A percentile compares a stretch with the other conserved stretches of the same genome.
phyloP scores from a whole-genome alignment of 176 grass and related monocot genomes.

The Calamus simplicifolius region DNA sequence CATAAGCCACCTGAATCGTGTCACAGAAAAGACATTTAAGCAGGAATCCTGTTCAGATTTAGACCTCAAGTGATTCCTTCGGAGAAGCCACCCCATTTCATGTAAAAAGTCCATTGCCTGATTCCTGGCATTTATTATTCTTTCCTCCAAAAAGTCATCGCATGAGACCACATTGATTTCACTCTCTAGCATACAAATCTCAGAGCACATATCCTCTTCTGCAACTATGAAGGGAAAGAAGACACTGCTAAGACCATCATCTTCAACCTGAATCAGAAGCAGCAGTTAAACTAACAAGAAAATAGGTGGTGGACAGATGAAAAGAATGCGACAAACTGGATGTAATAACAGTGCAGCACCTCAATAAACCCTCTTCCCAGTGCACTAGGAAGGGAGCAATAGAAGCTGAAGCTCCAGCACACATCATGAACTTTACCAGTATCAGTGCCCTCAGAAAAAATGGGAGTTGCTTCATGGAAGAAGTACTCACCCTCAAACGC shows the following conservation, averaged over 20 bases:
- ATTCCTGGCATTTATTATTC: slow-evolving; percentile 5
- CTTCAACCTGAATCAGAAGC: slow-evolving; percentile 30
- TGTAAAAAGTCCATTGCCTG: slow-evolving; percentile 43
- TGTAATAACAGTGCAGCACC: slow-evolving; percentile 22
- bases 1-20: slow-evolving; percentile 40
- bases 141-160: neutral
- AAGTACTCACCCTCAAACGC: slow-evolving; percentile 75
- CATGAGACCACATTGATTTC: slow-evolving; percentile 30
- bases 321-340: slow-evolving; percentile 4
- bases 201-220: slow-evolving; percentile 53
- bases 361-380: slow-evolving; percentile 86
- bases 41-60: slow-evolving; percentile 18
- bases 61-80: slow-evolving; percentile 27
- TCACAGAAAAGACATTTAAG: slow-evolving; percentile 20
- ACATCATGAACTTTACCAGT: slow-evolving; percentile 24
- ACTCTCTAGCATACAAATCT: slow-evolving; percentile 49
- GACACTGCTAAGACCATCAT: slow-evolving; percentile 51
- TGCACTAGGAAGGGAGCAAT: slow-evolving; percentile 60
- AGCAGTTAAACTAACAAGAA: neutral
- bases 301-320: slow-evolving; percentile 25
- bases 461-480: slow-evolving; percentile 50
- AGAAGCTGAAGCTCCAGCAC: slow-evolving; percentile 57
- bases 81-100: slow-evolving; percentile 61
- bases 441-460: slow-evolving; percentile 20
- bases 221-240: slow-evolving; percentile 77